Evolutionary conservation across 169 alveolate species (phyloP).

Genomic region (Cryptosporidium viatorum): DNA sequence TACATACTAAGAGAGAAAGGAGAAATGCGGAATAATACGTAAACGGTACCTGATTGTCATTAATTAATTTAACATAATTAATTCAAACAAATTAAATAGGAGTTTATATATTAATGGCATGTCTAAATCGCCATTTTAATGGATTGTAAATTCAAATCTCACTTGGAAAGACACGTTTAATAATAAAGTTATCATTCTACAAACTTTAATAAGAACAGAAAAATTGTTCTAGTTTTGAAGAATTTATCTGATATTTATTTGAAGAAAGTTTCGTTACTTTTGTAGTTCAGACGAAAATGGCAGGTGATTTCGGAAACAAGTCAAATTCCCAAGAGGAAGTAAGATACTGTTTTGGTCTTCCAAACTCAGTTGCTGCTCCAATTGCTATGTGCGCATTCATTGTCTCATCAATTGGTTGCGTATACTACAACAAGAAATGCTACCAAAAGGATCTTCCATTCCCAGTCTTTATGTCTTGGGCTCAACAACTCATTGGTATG

Average conservation of each 20-base stretch:
- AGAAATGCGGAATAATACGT: slow-evolving; percentile 24
- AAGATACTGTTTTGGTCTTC: slow-evolving; percentile 68
- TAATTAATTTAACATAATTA: not conserved
- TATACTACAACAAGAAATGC: slow-evolving; percentile 62
- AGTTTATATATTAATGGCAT: slow-evolving; percentile 4
- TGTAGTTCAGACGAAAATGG: slow-evolving; percentile 12
- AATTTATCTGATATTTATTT: slow-evolving; percentile 17
- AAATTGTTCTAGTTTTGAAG: slow-evolving; percentile 23
- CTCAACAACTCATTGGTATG: slow-evolving; percentile 75
- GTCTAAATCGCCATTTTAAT: not conserved
- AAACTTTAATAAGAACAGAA: slow-evolving; percentile 21
- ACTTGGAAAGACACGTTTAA: slow-evolving; percentile 19
- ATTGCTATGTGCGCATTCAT: slow-evolving; percentile 75
- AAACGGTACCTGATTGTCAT: not conserved
- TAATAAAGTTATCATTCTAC: slow-evolving; percentile 5
- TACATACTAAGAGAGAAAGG: not conserved
- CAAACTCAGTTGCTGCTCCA: slow-evolving; percentile 71
- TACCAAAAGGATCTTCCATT: slow-evolving; percentile 48
- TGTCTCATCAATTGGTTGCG: slow-evolving; percentile 67
- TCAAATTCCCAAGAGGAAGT: slow-evolving; percentile 72
- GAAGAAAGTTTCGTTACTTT: not conserved
- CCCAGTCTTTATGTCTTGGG: slow-evolving; percentile 75
- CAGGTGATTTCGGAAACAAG: slow-evolving; percentile 73
- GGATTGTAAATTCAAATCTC: slow-evolving; percentile 20
- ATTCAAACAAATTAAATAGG: not conserved